Base-by-base conservation (phyloP, 805 yeast genomes). In the Torulaspora franciscae region DNA sequence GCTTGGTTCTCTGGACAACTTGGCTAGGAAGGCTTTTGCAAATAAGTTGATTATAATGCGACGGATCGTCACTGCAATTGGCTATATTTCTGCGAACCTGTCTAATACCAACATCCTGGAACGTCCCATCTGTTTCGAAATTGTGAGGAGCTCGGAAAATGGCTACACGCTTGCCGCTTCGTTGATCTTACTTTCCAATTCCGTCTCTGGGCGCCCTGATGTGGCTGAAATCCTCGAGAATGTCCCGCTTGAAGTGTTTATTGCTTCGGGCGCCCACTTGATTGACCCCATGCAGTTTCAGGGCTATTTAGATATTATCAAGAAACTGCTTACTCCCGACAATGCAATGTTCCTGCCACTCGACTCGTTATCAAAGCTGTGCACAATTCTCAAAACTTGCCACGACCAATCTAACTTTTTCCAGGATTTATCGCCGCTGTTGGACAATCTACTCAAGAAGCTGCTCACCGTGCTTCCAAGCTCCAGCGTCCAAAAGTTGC, bases 261-360 rank as follows among this genome's bases (percentile, higher is more conserved):
- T 60, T 3, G n/a, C 41, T 0, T 38, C 38, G 6, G 45, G 52
- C 4, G 26, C 36, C 6, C 40, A 32, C 6, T 44, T 64, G 9
- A 52, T 45, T 19, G 69, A 65, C 38, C 67, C 68, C 4, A 47
- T 62, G 46, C 61, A 62, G 41, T 61, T 47, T 32, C 67, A 64
- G 47, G 67, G 68, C 1, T 56, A 55, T 30, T 40, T 65, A 6
- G 65, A 61, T 44, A 42, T 62, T 11, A 26, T 56, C 4, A 59
- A 49, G 33, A 65, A 65, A 47, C 39, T 58, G 10, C 13, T 65
- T 8, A 61, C 54, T 30, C 30, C 59, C 7, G 42, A 54, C 2
- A 57, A 45, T 37, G 50, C 53, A 2, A 55, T 58, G 54, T 52
- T 52, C 9, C 24, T 61, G n/a, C 24, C 48, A 0, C 32, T 48